Conservation (phyloP, 176 grass and related monocot species). For the Oryza glaberrima region DNA sequence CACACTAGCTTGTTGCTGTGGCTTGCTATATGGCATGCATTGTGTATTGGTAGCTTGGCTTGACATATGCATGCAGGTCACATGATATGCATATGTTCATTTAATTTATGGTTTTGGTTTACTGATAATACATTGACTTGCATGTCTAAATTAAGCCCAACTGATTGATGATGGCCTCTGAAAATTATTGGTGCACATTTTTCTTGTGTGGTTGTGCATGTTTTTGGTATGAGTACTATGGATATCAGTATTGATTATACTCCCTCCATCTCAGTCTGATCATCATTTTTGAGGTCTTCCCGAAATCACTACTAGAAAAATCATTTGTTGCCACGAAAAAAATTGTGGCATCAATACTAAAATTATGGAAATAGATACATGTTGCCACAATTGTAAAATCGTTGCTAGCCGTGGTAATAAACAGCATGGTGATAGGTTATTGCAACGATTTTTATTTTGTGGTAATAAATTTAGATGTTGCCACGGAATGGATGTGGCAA, state of each 20-base stretch:
- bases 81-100: constrained; percentile 12
- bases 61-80: constrained; percentile 26
- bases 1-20: constrained; percentile 50
- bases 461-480: no score
- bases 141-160: not conserved
- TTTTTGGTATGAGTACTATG: not conserved
- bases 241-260: not conserved
- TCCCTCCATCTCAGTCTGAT: no score
- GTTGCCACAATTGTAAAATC: no score
- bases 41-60: not conserved
- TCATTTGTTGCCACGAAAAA: no score
- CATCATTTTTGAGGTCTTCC: no score
- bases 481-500: no score
- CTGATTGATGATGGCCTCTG: not conserved
- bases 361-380: no score
- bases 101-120: not conserved
- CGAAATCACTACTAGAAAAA: no score
- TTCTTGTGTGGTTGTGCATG: not conserved
- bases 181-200: not conserved
- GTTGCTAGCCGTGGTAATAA: no score
- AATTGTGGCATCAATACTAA: no score
- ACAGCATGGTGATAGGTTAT: no score
- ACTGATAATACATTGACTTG: not conserved
- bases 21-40: constrained; percentile 39
- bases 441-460: no score